Evolutionary conservation across 2,329 filamentous ascomycete genomes (phyloP).

Genomic region (Chrysoporthe deuterocubensis): DNA sequence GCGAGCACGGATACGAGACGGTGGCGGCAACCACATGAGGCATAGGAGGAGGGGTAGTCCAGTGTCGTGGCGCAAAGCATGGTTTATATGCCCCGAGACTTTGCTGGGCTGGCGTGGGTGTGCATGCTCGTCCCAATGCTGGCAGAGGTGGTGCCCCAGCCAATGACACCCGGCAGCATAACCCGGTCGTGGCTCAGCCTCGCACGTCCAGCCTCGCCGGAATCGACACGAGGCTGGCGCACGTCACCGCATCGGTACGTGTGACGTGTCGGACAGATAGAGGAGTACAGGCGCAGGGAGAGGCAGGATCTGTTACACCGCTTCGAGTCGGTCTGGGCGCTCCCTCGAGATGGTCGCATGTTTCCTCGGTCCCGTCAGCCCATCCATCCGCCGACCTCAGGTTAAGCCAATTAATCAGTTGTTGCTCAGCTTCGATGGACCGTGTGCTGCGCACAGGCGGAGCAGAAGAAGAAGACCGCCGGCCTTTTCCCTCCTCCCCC

Average conservation of each 20-base stretch:
- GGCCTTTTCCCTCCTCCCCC: no score
- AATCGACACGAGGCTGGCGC: conserved; percentile 1
- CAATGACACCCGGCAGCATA: not conserved
- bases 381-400: not conserved
- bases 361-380: not conserved
- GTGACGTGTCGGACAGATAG: not conserved
- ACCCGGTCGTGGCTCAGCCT: not conserved
- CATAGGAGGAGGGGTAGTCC: not conserved
- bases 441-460: not conserved
- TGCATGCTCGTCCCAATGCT: not conserved
- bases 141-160: not conserved
- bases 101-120: not conserved
- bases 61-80: not conserved
- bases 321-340: not conserved
- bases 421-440: not conserved
- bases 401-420: not conserved
- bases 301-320: conserved; percentile 1
- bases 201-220: not conserved
- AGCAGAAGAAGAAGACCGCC: not conserved
- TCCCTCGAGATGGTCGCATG: not conserved
- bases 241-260: not conserved
- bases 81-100: not conserved
- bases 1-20: not conserved
- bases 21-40: not conserved
- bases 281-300: not conserved